Evolutionary conservation across 129 eudicot genomes (phyloP).

Genomic region (Flaveria sonorensis): DNA sequence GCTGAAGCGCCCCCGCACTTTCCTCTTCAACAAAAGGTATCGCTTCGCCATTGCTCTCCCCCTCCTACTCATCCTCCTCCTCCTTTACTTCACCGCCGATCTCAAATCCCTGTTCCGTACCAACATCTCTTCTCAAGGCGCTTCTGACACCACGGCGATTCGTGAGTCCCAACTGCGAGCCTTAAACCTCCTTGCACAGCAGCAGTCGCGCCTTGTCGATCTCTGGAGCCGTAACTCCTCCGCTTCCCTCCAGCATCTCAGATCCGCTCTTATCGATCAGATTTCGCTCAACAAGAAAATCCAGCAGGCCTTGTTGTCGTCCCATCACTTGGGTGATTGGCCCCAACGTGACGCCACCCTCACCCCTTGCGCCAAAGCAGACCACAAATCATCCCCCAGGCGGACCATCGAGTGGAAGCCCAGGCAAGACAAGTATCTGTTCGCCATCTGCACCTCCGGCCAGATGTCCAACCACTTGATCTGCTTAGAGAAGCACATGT

Average conservation of each 20-base stretch:
- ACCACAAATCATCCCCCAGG: conserved; percentile 49
- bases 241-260: conserved; percentile 29
- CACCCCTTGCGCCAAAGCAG: conserved; percentile 52
- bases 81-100: conserved; percentile 65
- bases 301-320: conserved; percentile 61
- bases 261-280: conserved; percentile 48
- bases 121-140: conserved; percentile 13
- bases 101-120: conserved; percentile 48
- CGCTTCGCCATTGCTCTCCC: conserved; percentile 58
- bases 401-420: conserved; percentile 86
- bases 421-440: conserved; percentile 62
- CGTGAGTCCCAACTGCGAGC: conserved; percentile 78
- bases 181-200: conserved; percentile 58
- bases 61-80: conserved; percentile 35
- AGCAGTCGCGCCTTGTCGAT: conserved; percentile 57
- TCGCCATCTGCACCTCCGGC: conserved; percentile 89
- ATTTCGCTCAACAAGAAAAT: conserved; percentile 66
- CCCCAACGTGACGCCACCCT: conserved; percentile 27
- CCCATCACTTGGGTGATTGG: conserved; percentile 41
- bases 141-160: conserved; percentile 44
- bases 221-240: conserved; percentile 48
- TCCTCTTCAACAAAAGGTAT: conserved; percentile 61
- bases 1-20: conserved; percentile 11
- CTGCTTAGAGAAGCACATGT: conserved; percentile 95
- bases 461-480: conserved; percentile 98